Conservation (phyloP, 192 early-diverging fungal genomes). For the Polychytrium aggregatum region DNA sequence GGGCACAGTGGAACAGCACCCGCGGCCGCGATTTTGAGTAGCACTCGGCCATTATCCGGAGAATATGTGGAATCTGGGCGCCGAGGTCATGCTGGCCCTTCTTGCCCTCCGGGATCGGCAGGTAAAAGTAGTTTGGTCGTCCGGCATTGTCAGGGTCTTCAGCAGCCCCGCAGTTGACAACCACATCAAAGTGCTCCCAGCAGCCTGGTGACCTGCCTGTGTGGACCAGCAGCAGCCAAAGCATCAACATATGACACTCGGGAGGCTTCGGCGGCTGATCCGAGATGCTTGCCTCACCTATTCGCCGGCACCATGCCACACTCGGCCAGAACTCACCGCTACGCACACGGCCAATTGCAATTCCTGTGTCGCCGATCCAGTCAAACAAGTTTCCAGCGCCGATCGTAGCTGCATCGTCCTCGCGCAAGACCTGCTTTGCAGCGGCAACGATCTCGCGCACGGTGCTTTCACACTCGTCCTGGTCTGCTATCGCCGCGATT, state of each 20-base stretch:
- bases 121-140: conserved; percentile 42
- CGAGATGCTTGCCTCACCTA: no score
- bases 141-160: background rate
- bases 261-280: no score
- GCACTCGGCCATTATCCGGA: conserved; percentile 36
- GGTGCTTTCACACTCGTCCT: conserved; percentile 23
- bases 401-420: background rate
- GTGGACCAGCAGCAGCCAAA: conserved; percentile 8
- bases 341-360: conserved; percentile 70
- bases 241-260: no score
- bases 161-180: conserved; percentile 65
- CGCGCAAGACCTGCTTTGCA: conserved; percentile 1
- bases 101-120: conserved; percentile 82
- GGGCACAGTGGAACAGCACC: conserved; percentile 68
- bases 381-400: no score
- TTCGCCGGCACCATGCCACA: no score
- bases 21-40: conserved; percentile 15
- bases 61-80: conserved; percentile 39
- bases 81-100: conserved; percentile 60
- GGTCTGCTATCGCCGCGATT: conserved; percentile 15
- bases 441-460: conserved; percentile 17
- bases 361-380: conserved; percentile 47
- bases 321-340: no score
- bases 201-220: conserved; percentile 41
- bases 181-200: conserved; percentile 61